Evolutionary conservation across 495 filamentous ascomycete species (phyloP).

Genomic region (Filosporella fistucella): DNA sequence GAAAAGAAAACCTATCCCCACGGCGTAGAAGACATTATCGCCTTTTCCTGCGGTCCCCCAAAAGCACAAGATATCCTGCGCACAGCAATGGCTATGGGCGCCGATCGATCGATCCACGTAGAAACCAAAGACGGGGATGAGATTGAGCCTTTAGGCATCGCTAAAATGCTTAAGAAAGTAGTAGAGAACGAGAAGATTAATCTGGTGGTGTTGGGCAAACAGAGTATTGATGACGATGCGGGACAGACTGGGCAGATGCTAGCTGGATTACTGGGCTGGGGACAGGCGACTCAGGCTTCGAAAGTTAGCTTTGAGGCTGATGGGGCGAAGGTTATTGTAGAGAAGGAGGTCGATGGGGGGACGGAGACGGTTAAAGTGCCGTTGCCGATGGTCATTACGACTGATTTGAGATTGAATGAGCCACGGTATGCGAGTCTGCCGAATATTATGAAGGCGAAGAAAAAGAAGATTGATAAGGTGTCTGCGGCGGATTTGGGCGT

Average conservation of each 20-base stretch:
- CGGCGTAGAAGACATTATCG: constrained; percentile 82
- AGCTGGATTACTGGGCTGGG: constrained; percentile 85
- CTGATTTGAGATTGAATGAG: constrained; percentile 92
- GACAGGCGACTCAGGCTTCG: constrained; percentile 88
- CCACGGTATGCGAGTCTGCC: constrained; percentile 91
- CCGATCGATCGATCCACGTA: constrained; percentile 85
- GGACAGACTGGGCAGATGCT: constrained; percentile 98
- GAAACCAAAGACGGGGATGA: constrained; percentile 57
- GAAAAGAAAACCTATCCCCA: constrained; percentile 56
- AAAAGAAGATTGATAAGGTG: constrained; percentile 96
- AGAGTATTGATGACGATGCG: constrained; percentile 95
- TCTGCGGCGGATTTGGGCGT: constrained; percentile 75
- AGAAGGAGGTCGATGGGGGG: constrained; percentile 91
- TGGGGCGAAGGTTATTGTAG: constrained; percentile 60
- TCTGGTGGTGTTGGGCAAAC: constrained; percentile 90
- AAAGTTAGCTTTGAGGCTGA: constrained; percentile 68
- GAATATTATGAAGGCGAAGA: constrained; percentile 99
- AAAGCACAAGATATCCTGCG: constrained; percentile 85
- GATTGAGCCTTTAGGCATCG: constrained; percentile 86
- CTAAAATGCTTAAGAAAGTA: constrained; percentile 77
- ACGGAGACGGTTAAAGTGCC: constrained; percentile 80
- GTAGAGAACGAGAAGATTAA: constrained; percentile 81
- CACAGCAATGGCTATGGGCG: constrained; percentile 98
- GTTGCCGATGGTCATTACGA: constrained; percentile 89
- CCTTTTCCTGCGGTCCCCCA: constrained; percentile 78